Evolutionary conservation across 495 filamentous ascomycete species (phyloP), one percentile per base, ranked within the genome.

Genomic region (Acidiella bohemica): DNA sequence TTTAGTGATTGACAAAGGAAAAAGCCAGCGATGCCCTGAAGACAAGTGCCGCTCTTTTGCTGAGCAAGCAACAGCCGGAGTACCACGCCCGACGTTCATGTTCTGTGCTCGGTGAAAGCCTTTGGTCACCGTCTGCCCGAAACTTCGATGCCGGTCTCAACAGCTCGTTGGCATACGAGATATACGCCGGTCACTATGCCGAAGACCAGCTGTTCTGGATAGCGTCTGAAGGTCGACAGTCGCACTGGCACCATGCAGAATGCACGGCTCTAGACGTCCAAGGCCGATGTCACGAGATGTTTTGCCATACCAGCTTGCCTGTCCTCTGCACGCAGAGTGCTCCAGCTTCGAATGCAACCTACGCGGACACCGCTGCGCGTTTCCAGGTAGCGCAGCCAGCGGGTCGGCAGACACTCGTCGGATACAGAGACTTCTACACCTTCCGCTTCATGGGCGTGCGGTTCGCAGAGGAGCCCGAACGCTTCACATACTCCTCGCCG

Each of bases 371-470:
- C 8, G 26, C 44, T 21, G 14, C 44, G 4, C 36, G 29, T 8
- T 40, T 32, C 33, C 48, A 51, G 32, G 28, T 51, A 18, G 32
- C 48, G n/a, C 37, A 37, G 23, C 13, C 22, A 1, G 45, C 36
- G 9, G 48, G 44, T 21, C 13, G 17, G 16, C 48, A 53, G 35
- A 46, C 49, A 16, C 41, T 65, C 7, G 58, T 56, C 8, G 62
- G 62, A 0, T 61, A 58, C 46, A 51, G 62, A 13, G 60, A 64
- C 39, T 53, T 54, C 36, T 55, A 58, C 39, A 54, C 52, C 5
- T 64, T 56, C 44, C 60, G 57, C 17, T 67, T 66, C 51, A 46
- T 58, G 4, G 64, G 64, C 11, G 36, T 67, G 22, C 55, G 63
- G 24, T 67, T 54, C 46, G 63, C 64, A 10, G 36, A 52, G n/a